Base-by-base conservation (phyloP, 495 filamentous ascomycete genomes). In the Aspergillus asperescens region DNA sequence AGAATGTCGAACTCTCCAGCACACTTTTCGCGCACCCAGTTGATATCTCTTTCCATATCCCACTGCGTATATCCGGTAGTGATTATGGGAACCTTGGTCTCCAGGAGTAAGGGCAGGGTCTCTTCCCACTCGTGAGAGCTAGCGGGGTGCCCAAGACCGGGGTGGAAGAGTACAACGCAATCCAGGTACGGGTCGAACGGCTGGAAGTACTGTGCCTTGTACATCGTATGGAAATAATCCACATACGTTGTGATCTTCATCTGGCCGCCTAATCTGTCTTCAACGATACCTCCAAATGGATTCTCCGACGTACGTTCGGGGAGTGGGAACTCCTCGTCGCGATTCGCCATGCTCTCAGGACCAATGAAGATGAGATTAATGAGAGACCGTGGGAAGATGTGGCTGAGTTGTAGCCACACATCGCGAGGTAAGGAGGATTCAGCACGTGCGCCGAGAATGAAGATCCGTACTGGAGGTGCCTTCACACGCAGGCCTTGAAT, bases 101-200 rank as follows among this genome's bases (percentile, higher is more conserved):
- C 88, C 18, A 99, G 74, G 18, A 99, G 76, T 59, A 87, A 77
- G 1, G 92, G 92, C 7, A 99, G 68, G 8, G 93, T 96, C 54
- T 88, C 86, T 52, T 82, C 80, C 93, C 93, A 99, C 70, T 97
- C 92, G 61, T 92, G 87, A 15, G 85, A 86, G 67, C 84, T 89
- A 16, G 90, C 88, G 5, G 94, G 90, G 66, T 99, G 94, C 18
- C 93, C 93, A 18, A 99, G 75, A 6, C 93, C 93, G 2, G 93
- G 93, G 66, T 99, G 93, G 76, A 96, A 99, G 45, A 95, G 78
- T 62, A 99, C 81, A 60, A 99, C 90, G 64, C 84, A 88, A 72
- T 99, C 93, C 59, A 99, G 92, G 67, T 99, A 99, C 1, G 93
- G 93, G 66, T 99, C 93, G 69, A 88, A 96, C 0, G 94, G 94